Percentiles rank a stretch among this genome's conserved stretches.
phyloP scores from a whole-genome alignment of 495 filamentous ascomycete species.

The Penicillium salamii region DNA sequence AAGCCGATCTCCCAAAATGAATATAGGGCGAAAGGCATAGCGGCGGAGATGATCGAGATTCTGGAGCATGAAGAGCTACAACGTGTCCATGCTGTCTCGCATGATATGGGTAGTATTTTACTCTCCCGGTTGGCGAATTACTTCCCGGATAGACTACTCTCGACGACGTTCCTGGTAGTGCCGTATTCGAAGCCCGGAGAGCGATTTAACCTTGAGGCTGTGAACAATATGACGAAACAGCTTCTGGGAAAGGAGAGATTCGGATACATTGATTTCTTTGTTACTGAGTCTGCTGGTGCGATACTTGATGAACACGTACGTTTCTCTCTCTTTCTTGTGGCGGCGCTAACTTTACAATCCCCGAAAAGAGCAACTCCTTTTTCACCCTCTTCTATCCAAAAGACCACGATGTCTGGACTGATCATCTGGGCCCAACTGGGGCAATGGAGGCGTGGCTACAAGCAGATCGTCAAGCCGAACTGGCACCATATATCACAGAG shows the following conservation, averaged over 20 bases:
- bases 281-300: conserved; percentile 12
- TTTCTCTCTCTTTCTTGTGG: too few relatives aligned
- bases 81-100: conserved; percentile 18
- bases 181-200: conserved; percentile 21
- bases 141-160: conserved; percentile 20
- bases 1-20: conserved; percentile 29
- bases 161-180: conserved; percentile 24
- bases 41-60: conserved; percentile 16
- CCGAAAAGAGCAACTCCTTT: conserved; percentile 20
- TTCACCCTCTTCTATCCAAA: conserved; percentile 26
- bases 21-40: conserved; percentile 33
- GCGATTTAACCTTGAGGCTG: conserved; percentile 21
- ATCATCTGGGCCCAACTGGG: conserved; percentile 20
- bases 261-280: conserved; percentile 29
- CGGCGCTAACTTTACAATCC: too few relatives aligned
- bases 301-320: conserved; percentile 31
- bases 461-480: conserved; percentile 11
- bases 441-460: conserved; percentile 23
- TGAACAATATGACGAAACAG: conserved; percentile 20
- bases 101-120: conserved; percentile 29
- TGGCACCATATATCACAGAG: conserved; percentile 21
- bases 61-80: conserved; percentile 15
- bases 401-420: conserved; percentile 14
- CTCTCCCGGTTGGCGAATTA: conserved; percentile 30
- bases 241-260: conserved; percentile 27